Conservation (phyloP, 306 rosid genomes). For the Senna siamea region DNA sequence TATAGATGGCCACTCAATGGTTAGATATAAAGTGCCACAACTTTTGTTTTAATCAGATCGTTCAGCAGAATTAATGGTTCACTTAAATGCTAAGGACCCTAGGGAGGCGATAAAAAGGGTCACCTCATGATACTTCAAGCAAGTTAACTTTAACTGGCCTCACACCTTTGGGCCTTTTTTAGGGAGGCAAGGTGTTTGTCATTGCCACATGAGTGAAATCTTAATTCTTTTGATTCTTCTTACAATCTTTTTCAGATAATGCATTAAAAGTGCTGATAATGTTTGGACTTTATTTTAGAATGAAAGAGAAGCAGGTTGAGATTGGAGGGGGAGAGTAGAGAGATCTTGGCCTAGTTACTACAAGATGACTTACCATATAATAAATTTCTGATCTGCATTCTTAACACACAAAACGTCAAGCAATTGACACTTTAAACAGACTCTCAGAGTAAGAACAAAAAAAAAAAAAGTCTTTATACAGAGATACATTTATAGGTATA, state of each 20-base stretch:
- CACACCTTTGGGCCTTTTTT: neutral
- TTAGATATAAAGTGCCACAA: too few relatives aligned
- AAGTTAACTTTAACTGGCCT: neutral
- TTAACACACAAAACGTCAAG: neutral
- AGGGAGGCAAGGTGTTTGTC: too few relatives aligned
- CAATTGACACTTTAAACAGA: too few relatives aligned
- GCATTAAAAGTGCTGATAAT: neutral
- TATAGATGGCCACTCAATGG: too few relatives aligned
- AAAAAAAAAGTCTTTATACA: neutral
- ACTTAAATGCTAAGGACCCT: neutral
- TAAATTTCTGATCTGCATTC: neutral
- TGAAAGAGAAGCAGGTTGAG: neutral
- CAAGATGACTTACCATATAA: neutral
- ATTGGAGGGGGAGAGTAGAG: neutral
- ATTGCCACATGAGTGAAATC: too few relatives aligned
- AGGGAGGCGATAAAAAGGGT: neutral
- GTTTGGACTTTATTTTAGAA: neutral
- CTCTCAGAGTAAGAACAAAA: too few relatives aligned
- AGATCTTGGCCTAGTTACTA: neutral
- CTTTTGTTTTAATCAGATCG: neutral
- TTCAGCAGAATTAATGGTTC: neutral
- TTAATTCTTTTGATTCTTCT: too few relatives aligned
- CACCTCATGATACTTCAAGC: too few relatives aligned
- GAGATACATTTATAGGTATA: neutral
- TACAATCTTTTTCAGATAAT: neutral